Evolutionary conservation across 1,139 yeast genomes (phyloP).

Genomic region (Suhomyces guaymorum): DNA sequence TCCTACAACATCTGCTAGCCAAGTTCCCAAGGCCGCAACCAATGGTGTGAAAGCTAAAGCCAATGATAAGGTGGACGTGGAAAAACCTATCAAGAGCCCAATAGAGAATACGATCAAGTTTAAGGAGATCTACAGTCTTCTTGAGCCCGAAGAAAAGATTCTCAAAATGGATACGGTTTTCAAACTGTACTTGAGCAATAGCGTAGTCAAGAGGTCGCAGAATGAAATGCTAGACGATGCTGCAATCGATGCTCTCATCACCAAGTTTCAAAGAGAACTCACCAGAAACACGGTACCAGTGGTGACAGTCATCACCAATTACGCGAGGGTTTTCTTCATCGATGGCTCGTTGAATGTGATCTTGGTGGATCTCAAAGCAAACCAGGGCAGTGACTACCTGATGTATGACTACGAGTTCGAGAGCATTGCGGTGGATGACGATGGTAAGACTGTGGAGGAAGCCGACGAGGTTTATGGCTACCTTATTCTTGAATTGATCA

Average conservation of each 20-base stretch:
- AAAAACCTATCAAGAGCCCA: background rate
- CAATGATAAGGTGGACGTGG: background rate
- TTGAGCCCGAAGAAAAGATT: conserved; percentile 41
- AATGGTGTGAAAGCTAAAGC: background rate
- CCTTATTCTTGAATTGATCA: conserved; percentile 61
- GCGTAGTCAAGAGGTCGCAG: conserved; percentile 23
- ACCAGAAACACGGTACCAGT: conserved; percentile 38
- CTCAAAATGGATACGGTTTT: conserved; percentile 43
- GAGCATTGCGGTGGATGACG: conserved; percentile 40
- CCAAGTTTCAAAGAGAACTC: conserved; percentile 36
- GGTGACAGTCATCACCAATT: conserved; percentile 50
- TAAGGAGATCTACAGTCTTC: conserved; percentile 36
- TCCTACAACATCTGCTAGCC: conserved; percentile 11
- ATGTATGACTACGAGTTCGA: conserved; percentile 79
- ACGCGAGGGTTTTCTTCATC: conserved; percentile 46
- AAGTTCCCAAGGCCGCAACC: conserved; percentile 6
- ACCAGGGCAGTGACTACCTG: conserved; percentile 63
- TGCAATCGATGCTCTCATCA: conserved; percentile 44
- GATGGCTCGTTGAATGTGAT: conserved; percentile 40
- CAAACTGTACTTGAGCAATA: conserved; percentile 39
- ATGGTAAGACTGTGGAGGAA: conserved; percentile 24
- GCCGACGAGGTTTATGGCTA: conserved; percentile 52
- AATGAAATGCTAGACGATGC: conserved; percentile 35
- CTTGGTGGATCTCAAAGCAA: conserved; percentile 47
- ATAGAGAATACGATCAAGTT: conserved; percentile 25